Conservation (phyloP, 768 basidiomycete genomes). For the Lyophyllum atratum region DNA sequence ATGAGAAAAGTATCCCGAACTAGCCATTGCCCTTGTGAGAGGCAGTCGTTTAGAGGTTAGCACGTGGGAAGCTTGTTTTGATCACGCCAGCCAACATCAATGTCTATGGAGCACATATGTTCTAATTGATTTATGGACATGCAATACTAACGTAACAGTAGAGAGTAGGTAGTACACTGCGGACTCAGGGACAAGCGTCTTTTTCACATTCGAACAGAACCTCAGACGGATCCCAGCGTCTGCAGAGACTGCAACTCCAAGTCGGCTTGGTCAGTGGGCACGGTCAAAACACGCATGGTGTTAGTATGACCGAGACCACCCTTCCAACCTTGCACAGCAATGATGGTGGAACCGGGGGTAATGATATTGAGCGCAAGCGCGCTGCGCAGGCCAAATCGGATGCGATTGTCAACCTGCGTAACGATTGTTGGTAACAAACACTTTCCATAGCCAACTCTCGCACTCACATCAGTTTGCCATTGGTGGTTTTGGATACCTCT, state of each 20-base stretch:
- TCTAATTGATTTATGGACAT: neutral
- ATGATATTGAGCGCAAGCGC: slow-evolving; percentile 86
- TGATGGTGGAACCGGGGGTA: slow-evolving; percentile 83
- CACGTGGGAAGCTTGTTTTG: neutral
- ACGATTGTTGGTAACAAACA: slow-evolving; percentile 13
- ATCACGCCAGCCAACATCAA: too few relatives aligned
- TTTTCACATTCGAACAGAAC: neutral
- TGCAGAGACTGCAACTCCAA: slow-evolving; percentile 68
- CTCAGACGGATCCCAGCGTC: slow-evolving; percentile 22
- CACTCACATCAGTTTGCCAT: slow-evolving; percentile 95
- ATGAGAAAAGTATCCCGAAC: slow-evolving; percentile 1
- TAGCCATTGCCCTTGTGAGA: neutral
- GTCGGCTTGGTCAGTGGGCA: slow-evolving; percentile 81
- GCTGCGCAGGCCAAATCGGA: slow-evolving; percentile 83
- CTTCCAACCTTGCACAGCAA: slow-evolving; percentile 99
- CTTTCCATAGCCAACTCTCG: neutral
- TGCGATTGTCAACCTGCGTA: slow-evolving; percentile 81
- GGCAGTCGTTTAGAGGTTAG: neutral
- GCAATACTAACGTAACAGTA: neutral
- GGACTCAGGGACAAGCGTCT: neutral
- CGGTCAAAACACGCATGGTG: slow-evolving; percentile 81
- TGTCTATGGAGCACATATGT: neutral
- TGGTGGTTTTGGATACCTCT: slow-evolving; percentile 83
- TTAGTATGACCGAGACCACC: slow-evolving; percentile 96
- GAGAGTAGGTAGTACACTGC: neutral